Evolutionary conservation across 164 flowering plant species (phyloP).

Genomic region (Platanus orientalis): DNA sequence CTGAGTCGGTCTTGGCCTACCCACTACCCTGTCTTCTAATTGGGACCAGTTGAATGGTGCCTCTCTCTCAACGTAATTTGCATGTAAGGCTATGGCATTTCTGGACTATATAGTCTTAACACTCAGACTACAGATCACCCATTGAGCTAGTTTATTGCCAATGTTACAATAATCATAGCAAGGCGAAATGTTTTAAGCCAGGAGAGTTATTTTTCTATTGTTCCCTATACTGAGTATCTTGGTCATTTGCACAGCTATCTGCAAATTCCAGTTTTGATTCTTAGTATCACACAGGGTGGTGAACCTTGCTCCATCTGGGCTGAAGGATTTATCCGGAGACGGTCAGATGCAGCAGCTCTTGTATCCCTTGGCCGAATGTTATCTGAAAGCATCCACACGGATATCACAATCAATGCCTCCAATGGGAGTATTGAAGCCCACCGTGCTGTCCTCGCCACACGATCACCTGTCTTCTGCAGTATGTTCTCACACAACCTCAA

Average conservation of each 20-base stretch:
- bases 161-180: too few relatives aligned
- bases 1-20: too few relatives aligned
- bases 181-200: too few relatives aligned
- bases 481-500: conserved; percentile 90
- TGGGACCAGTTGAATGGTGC: too few relatives aligned
- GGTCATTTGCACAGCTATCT: not conserved
- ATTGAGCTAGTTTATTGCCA: too few relatives aligned
- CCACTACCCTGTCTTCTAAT: too few relatives aligned
- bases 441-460: conserved; percentile 73
- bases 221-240: too few relatives aligned
- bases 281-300: conserved; percentile 47
- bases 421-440: conserved; percentile 79
- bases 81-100: too few relatives aligned
- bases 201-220: not conserved
- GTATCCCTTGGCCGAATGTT: conserved; percentile 71
- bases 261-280: not conserved
- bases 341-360: conserved; percentile 48
- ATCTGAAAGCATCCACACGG: conserved; percentile 76
- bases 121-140: not conserved
- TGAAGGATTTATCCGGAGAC: conserved; percentile 33
- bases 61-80: too few relatives aligned
- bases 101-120: too few relatives aligned
- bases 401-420: conserved; percentile 67
- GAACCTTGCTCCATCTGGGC: conserved; percentile 82
- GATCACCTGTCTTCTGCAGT: conserved; percentile 87